Conservation (phyloP, 2,329 filamentous ascomycete genomes). For the Botrytis cinerea region DNA sequence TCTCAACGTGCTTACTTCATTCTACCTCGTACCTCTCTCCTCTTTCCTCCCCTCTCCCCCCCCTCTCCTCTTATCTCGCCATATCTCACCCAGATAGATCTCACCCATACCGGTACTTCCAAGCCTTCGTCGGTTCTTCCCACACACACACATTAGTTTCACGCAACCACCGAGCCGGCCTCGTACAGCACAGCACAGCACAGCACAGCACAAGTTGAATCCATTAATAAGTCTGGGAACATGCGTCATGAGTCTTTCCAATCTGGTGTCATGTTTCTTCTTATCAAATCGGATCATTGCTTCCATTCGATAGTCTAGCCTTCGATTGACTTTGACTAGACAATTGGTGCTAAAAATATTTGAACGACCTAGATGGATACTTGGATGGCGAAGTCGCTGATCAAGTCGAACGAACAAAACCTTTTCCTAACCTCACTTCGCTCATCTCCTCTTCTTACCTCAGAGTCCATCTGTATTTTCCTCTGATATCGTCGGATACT, state of each 20-base stretch:
- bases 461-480: background rate
- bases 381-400: conserved; percentile 16
- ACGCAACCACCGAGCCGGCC: background rate
- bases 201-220: background rate
- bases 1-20: background rate
- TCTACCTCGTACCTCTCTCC: background rate
- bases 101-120: background rate
- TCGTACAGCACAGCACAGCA: conserved; percentile 10
- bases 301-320: background rate
- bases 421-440: conserved; percentile 14
- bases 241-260: background rate
- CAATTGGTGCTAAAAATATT: background rate
- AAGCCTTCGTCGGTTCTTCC: background rate
- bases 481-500: background rate
- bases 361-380: background rate
- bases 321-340: background rate
- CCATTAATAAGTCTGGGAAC: background rate
- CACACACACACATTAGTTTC: background rate
- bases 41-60: too few species aligned
- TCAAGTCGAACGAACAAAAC: background rate
- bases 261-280: background rate
- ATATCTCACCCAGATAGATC: background rate
- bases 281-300: conserved; percentile 11
- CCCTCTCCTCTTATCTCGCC: too few species aligned
- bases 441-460: background rate